phyloP scores from a whole-genome alignment of 148 eudicot species.

The Hydrangea macrophylla region DNA sequence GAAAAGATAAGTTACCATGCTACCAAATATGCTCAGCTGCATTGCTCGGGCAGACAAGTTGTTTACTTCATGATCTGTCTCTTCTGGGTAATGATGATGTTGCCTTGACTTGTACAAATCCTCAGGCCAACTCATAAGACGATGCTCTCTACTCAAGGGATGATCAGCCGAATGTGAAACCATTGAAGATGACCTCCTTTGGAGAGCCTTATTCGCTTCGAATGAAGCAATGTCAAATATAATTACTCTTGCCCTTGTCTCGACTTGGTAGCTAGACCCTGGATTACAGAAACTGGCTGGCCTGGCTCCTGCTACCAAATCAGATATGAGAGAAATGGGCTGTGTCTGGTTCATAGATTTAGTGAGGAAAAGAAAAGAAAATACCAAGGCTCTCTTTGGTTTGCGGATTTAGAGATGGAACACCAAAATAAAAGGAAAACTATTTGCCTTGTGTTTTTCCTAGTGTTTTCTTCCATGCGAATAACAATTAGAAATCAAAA shows the following conservation, averaged over 20 bases:
- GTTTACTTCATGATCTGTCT: conserved; percentile 20
- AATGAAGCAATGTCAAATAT: conserved; percentile 56
- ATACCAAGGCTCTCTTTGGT: too few species aligned
- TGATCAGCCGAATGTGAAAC: conserved; percentile 43
- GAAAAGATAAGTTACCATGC: too few species aligned
- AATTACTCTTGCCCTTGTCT: conserved; percentile 75
- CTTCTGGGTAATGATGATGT: conserved; percentile 19
- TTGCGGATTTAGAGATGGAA: too few species aligned
- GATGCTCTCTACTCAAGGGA: conserved; percentile 42
- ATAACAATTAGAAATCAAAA: too few species aligned
- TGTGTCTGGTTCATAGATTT: neutral
- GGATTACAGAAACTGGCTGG: conserved; percentile 51
- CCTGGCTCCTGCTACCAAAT: conserved; percentile 30
- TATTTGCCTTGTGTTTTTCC: too few species aligned
- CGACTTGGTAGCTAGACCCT: conserved; percentile 52
- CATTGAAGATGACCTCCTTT: conserved; percentile 58
- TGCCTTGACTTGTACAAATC: conserved; percentile 29
- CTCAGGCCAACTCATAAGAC: conserved; percentile 91
- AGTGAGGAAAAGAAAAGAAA: too few species aligned
- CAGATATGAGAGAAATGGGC: neutral
- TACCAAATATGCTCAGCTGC: conserved; percentile 82
- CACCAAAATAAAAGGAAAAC: too few species aligned
- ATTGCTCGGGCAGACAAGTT: conserved; percentile 67
- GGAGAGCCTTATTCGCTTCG: conserved; percentile 46
- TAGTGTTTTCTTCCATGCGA: too few species aligned